These are phyloP conservation scores for Ormosia semicastrata DNA, from an alignment of 306 rosid genomes.

Conservation along the genomic window DNA sequence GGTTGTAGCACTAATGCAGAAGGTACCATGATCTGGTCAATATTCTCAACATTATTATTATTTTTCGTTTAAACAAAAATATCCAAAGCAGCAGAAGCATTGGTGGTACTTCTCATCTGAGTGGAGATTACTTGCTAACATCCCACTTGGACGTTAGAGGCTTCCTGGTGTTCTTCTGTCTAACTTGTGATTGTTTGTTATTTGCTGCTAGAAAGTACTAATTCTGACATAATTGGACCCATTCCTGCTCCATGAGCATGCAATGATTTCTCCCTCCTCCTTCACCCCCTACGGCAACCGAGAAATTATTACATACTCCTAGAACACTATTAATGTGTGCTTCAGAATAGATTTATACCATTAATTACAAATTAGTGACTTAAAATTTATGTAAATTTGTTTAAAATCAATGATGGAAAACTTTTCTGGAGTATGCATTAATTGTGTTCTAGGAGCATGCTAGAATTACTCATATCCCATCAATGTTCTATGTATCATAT, in stretches of 20 bases:
- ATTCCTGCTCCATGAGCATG: neutral
- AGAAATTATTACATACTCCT: too few relatives aligned
- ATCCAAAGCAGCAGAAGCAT: neutral
- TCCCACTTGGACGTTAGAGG: neutral
- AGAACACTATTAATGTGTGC: too few relatives aligned
- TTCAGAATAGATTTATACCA: too few relatives aligned
- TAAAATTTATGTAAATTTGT: too few relatives aligned
- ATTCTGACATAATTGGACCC: neutral
- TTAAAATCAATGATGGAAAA: too few relatives aligned
- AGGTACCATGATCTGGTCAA: slow-evolving; percentile 51
- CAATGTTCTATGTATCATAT: neutral
- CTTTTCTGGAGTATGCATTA: too few relatives aligned
- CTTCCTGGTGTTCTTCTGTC: neutral
- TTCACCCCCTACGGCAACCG: too few relatives aligned
- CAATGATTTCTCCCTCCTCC: too few relatives aligned
- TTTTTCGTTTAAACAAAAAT: neutral
- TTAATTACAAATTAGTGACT: too few relatives aligned
- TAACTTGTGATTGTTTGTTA: neutral
- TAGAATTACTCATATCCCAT: neutral
- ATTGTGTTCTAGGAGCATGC: too few relatives aligned
- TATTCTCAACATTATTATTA: neutral
- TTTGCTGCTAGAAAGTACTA: neutral
- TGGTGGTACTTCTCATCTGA: neutral
- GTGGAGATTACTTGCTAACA: neutral
- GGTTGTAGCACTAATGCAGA: slow-evolving; percentile 89